Percentiles rank a stretch among this genome's conserved stretches.
phyloP scores from a whole-genome alignment of 352 stramenopile genomes.

The Phytophthora citrophthora region DNA sequence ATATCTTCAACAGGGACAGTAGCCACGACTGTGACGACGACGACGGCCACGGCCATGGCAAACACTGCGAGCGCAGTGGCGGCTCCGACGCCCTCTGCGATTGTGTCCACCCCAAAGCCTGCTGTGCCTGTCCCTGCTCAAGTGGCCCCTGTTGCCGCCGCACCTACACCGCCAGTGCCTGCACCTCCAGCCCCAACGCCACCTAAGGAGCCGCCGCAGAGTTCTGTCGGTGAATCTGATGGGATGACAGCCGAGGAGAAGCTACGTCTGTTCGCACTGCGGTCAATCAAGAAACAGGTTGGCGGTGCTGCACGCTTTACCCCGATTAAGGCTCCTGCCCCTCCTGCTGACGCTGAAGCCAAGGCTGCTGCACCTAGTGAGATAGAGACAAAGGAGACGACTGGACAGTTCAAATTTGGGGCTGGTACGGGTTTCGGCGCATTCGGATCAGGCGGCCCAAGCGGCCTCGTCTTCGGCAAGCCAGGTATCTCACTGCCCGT shows the following conservation, averaged over 20 bases:
- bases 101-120: conserved; percentile 20
- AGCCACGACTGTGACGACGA: conserved; percentile 24
- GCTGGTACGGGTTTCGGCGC: conserved; percentile 39
- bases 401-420: conserved; percentile 43
- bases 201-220: conserved; percentile 19
- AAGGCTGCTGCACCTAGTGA: conserved; percentile 29
- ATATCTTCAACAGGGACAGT: conserved; percentile 18
- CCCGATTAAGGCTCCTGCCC: conserved; percentile 25
- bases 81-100: conserved; percentile 15
- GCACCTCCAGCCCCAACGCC: conserved; percentile 14
- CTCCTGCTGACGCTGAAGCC: conserved; percentile 20
- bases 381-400: conserved; percentile 24
- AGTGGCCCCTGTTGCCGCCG: conserved; percentile 9
- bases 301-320: conserved; percentile 32
- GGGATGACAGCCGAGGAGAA: conserved; percentile 62
- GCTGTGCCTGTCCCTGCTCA: conserved; percentile 18
- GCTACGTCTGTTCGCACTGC: conserved; percentile 64
- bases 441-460: conserved; percentile 60
- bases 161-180: conserved; percentile 4
- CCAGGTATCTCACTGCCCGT: conserved; percentile 75
- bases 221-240: conserved; percentile 15
- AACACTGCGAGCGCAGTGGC: conserved; percentile 6
- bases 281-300: conserved; percentile 76
- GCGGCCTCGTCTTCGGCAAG: conserved; percentile 79
- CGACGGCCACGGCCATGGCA: conserved; percentile 9